Evolutionary conservation across 2,329 filamentous ascomycete species (phyloP).

Genomic region (Ophiostoma montium): DNA sequence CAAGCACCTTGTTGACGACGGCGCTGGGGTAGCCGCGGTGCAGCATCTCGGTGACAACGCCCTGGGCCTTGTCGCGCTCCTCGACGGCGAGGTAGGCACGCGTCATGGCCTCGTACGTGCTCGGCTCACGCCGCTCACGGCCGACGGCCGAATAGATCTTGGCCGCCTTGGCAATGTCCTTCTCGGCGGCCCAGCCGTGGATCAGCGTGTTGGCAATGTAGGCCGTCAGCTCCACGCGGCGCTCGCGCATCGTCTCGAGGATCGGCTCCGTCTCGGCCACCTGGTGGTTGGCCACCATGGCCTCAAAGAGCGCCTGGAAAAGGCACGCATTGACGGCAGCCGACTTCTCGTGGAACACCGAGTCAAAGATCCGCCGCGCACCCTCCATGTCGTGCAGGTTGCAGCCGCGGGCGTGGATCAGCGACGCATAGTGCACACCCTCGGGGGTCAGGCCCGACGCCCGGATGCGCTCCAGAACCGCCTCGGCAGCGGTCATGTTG

Average conservation of each 20-base stretch:
- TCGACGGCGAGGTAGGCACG: constrained; percentile 78
- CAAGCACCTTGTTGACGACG: constrained; percentile 85
- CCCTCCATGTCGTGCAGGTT: constrained; percentile 82
- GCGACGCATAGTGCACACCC: constrained; percentile 85
- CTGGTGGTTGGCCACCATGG: constrained; percentile 87
- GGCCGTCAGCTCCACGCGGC: constrained; percentile 71
- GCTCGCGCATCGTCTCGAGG: constrained; percentile 59
- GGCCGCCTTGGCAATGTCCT: constrained; percentile 65
- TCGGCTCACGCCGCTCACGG: constrained; percentile 73
- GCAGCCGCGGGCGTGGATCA: constrained; percentile 93
- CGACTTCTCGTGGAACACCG: constrained; percentile 52
- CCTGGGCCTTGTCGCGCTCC: constrained; percentile 60
- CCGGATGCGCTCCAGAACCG: constrained; percentile 66
- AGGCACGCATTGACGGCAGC: constrained; percentile 69
- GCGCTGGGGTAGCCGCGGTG: constrained; percentile 80
- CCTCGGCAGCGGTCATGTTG: constrained; percentile 75
- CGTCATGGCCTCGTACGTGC: constrained; percentile 98
- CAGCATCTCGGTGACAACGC: constrained; percentile 79
- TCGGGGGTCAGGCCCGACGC: constrained; percentile 63
- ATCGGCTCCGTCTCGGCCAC: constrained; percentile 63
- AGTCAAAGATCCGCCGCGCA: constrained; percentile 69
- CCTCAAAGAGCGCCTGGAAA: constrained; percentile 93
- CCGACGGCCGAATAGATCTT: constrained; percentile 68
- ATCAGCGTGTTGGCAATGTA: constrained; percentile 99
- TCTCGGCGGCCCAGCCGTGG: constrained; percentile 83